phyloP scores from a whole-genome alignment of 192 early-diverging fungal species.

The Gryganskiella cystojenkinii region DNA sequence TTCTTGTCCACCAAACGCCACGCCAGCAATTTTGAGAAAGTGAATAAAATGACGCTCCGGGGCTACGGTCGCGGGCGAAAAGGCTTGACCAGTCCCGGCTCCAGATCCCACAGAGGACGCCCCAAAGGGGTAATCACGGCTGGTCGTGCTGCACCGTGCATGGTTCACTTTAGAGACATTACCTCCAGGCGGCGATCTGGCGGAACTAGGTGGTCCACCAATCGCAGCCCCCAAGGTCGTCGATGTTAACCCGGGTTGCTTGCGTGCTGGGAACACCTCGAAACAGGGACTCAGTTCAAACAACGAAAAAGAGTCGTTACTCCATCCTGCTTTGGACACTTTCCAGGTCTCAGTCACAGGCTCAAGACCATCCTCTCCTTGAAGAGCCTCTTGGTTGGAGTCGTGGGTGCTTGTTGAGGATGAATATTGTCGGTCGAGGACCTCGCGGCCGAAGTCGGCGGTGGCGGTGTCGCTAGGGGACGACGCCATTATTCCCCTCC shows the following conservation, averaged over 20 bases:
- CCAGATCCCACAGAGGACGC: conserved; percentile 15
- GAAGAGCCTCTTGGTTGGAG: neutral
- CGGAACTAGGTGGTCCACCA: too few species aligned
- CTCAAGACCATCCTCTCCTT: conserved; percentile 54
- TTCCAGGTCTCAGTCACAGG: conserved; percentile 66
- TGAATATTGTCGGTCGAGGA: neutral
- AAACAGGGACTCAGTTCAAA: conserved; percentile 62
- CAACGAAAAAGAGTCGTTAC: conserved; percentile 53
- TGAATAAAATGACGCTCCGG: conserved; percentile 20
- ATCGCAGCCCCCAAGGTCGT: too few species aligned
- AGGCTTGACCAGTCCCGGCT: conserved; percentile 1
- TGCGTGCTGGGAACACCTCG: conserved; percentile 52
- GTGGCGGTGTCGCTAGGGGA: neutral
- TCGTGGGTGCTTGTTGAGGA: too few species aligned
- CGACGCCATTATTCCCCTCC: too few species aligned
- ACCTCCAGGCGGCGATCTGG: too few species aligned
- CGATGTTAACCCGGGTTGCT: too few species aligned
- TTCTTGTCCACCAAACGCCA: conserved; percentile 35
- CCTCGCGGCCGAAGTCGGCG: neutral
- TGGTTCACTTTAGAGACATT: too few species aligned
- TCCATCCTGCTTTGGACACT: conserved; percentile 59
- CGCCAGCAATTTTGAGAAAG: conserved; percentile 47
- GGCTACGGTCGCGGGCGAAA: neutral
- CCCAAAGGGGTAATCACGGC: conserved; percentile 49
- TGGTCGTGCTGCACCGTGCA: too few species aligned